Evolutionary conservation across 2,329 filamentous ascomycete genomes (phyloP).

Genomic region (Pseudogymnoascus sp.): DNA sequence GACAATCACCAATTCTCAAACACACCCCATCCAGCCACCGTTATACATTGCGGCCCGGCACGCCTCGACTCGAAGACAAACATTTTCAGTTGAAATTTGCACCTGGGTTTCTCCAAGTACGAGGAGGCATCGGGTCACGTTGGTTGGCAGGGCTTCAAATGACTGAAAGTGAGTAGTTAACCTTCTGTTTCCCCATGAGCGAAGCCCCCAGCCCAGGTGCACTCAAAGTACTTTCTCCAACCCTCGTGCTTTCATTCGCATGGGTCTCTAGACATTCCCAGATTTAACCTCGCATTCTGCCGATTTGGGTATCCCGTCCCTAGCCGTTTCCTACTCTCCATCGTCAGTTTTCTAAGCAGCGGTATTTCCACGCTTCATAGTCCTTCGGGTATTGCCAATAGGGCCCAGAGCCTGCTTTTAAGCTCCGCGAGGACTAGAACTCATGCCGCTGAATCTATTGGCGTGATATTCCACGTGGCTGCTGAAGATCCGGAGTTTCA

Average conservation of each 20-base stretch:
- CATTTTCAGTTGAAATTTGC: background rate
- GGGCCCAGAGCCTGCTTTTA: background rate
- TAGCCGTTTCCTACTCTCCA: background rate
- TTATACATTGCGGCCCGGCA: background rate
- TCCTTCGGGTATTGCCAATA: background rate
- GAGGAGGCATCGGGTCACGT: background rate
- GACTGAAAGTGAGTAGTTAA: conserved; percentile 11
- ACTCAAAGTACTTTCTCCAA: background rate
- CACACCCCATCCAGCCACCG: background rate
- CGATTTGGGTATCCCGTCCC: background rate
- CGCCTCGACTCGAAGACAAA: background rate
- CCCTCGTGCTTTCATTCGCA: background rate
- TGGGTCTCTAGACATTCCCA: conserved; percentile 2
- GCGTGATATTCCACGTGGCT: background rate
- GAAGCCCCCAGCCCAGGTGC: background rate
- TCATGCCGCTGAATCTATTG: background rate
- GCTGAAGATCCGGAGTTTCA: background rate
- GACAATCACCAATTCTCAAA: background rate
- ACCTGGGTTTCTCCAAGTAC: background rate
- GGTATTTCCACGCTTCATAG: background rate
- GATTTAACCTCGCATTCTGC: background rate
- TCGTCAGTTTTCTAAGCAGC: background rate
- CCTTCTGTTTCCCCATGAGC: background rate
- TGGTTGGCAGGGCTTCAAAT: conserved; percentile 10
- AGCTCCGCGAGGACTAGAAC: background rate